phyloP scores from a whole-genome alignment of 2,329 filamentous ascomycete genomes.

The Ophiosphaerella herpotricha region DNA sequence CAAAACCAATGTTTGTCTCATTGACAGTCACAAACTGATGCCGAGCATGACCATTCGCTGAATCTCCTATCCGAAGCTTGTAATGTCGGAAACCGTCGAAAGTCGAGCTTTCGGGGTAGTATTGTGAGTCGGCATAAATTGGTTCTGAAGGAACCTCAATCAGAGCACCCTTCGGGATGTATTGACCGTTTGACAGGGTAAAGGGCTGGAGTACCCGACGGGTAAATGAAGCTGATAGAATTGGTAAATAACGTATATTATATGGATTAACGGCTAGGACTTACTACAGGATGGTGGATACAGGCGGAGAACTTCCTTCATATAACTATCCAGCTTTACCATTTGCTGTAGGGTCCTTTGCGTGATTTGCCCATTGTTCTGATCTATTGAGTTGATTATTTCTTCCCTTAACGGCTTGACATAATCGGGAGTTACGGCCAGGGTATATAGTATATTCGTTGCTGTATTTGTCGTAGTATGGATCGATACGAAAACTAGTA shows the following conservation, averaged over 20 bases:
- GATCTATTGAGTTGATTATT: constrained; percentile 41
- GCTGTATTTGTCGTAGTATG: constrained; percentile 24
- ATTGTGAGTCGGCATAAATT: constrained; percentile 25
- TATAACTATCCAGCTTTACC: constrained; percentile 32
- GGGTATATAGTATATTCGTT: constrained; percentile 29
- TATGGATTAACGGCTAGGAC: no score
- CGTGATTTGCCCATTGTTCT: constrained; percentile 32
- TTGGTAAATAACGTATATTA: no score
- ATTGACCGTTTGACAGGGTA: constrained; percentile 58
- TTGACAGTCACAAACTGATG: constrained; percentile 38
- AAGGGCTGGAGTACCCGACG: constrained; percentile 57
- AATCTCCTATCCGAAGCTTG: constrained; percentile 29
- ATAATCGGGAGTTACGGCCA: constrained; percentile 40
- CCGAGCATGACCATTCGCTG: constrained; percentile 26
- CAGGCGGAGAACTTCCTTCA: constrained; percentile 30
- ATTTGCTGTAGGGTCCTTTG: constrained; percentile 25
- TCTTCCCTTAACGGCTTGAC: constrained; percentile 49
- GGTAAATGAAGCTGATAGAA: constrained; percentile 38
- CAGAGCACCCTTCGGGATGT: constrained; percentile 28
- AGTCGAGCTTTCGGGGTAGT: constrained; percentile 24
- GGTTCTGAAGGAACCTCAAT: constrained; percentile 29
- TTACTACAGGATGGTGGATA: constrained; percentile 4
- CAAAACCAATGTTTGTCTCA: constrained; percentile 29
- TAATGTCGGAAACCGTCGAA: constrained; percentile 40
- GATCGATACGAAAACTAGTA: constrained; percentile 19